Conservation (phyloP, 495 filamentous ascomycete genomes). For the Beverwykella pulmonaria region DNA sequence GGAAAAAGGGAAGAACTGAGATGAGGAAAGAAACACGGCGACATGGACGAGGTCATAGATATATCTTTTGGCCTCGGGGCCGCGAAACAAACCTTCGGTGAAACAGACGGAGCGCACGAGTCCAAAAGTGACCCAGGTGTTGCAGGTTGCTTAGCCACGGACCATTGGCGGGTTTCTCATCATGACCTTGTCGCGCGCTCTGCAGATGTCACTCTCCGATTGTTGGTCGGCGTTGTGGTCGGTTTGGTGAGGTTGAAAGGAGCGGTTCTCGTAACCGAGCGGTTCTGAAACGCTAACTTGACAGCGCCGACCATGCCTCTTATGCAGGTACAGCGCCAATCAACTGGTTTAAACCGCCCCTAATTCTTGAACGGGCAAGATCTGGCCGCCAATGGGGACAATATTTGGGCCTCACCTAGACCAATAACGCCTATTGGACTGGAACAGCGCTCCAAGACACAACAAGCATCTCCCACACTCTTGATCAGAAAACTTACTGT, state of each 20-base stretch:
- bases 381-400: constrained; percentile 11
- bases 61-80: constrained; percentile 15
- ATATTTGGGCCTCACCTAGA: constrained; percentile 8
- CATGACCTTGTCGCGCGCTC: constrained; percentile 38
- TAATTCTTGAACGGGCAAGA: constrained; percentile 2
- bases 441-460: constrained; percentile 5
- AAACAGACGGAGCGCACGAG: constrained; percentile 16
- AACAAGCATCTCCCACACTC: neutral
- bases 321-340: constrained; percentile 31
- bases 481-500: neutral
- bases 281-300: constrained; percentile 23
- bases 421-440: constrained; percentile 10
- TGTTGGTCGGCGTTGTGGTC: neutral
- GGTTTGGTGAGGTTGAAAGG: constrained; percentile 8
- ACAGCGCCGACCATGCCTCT: neutral
- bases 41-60: constrained; percentile 21
- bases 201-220: neutral
- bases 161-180: constrained; percentile 2
- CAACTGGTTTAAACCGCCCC: constrained; percentile 1
- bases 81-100: constrained; percentile 21
- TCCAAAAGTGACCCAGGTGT: constrained; percentile 1
- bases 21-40: constrained; percentile 7
- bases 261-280: constrained; percentile 15
- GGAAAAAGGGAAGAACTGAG: constrained; percentile 19
- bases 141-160: constrained; percentile 23